Conservation (phyloP, 2,329 filamentous ascomycete genomes). For the Parastagonospora nodorum region DNA sequence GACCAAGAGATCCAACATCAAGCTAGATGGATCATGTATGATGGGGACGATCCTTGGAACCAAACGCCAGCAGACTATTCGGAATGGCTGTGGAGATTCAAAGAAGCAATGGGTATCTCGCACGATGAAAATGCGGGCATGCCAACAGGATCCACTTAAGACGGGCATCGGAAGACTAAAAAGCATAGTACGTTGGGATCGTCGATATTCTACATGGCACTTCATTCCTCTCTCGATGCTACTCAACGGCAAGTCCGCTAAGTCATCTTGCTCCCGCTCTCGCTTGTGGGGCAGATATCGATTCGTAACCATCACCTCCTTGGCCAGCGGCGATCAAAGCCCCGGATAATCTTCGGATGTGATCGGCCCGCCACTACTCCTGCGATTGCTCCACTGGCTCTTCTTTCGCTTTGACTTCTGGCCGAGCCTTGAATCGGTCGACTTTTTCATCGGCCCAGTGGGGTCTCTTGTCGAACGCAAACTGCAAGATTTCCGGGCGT, state of each 20-base stretch:
- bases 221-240: no score
- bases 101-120: slow-evolving; percentile 26
- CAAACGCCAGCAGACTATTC: slow-evolving; percentile 44
- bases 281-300: no score
- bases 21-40: slow-evolving; percentile 40
- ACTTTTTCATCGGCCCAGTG: slow-evolving; percentile 41
- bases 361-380: slow-evolving; percentile 2
- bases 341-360: no score
- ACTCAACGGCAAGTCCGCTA: no score
- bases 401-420: neutral
- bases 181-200: no score
- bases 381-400: slow-evolving; percentile 12
- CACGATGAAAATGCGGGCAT: neutral
- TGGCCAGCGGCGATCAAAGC: no score
- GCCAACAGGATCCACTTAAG: neutral
- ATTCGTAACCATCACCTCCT: no score
- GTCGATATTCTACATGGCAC: no score
- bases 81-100: slow-evolving; percentile 39
- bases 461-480: slow-evolving; percentile 32
- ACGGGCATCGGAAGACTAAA: neutral
- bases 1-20: slow-evolving; percentile 42
- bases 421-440: slow-evolving; percentile 22
- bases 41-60: slow-evolving; percentile 43
- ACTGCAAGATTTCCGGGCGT: slow-evolving; percentile 44
- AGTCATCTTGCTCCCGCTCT: no score